These are phyloP conservation scores for Phytophthora cryptogea DNA, from an alignment of 352 stramenopile genomes.

Conservation along the genomic window DNA sequence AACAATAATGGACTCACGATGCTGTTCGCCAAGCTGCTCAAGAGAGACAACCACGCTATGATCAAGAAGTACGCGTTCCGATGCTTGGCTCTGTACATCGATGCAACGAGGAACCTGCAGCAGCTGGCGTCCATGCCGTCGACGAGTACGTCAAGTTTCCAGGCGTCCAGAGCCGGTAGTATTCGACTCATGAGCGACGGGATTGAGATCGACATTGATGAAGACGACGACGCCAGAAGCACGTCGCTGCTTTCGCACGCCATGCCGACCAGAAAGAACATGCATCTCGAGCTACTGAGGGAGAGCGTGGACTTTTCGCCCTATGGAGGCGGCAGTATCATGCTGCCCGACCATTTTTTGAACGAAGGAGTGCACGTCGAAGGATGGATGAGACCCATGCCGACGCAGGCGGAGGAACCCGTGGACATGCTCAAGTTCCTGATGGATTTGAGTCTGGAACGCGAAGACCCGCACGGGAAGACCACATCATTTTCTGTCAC, in stretches of 20 bases:
- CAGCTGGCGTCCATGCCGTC: slow-evolving; percentile 57
- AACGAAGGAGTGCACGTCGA: slow-evolving; percentile 87
- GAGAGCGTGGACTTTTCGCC: slow-evolving; percentile 88
- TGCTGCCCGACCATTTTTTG: slow-evolving; percentile 78
- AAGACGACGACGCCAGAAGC: slow-evolving; percentile 44
- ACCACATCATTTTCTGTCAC: slow-evolving; percentile 34
- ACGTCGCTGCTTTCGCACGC: slow-evolving; percentile 44
- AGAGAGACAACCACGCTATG: slow-evolving; percentile 84
- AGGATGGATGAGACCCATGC: slow-evolving; percentile 80
- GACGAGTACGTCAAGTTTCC: slow-evolving; percentile 40
- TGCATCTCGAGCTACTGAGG: slow-evolving; percentile 77
- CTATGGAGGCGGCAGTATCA: slow-evolving; percentile 82
- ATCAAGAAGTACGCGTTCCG: slow-evolving; percentile 92
- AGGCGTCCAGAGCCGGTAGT: slow-evolving; percentile 37
- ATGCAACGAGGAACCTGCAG: slow-evolving; percentile 74
- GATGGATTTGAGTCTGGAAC: slow-evolving; percentile 88
- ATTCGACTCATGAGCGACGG: slow-evolving; percentile 48
- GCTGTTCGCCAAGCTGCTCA: slow-evolving; percentile 86
- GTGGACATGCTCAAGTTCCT: slow-evolving; percentile 91
- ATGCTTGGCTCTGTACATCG: slow-evolving; percentile 81
- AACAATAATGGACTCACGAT: slow-evolving; percentile 81
- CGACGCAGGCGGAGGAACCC: slow-evolving; percentile 83
- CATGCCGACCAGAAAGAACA: slow-evolving; percentile 49
- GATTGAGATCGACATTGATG: slow-evolving; percentile 52
- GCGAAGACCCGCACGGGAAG: slow-evolving; percentile 49